phyloP scores from a whole-genome alignment of 768 basidiomycete species.

The Collybia sordida region DNA sequence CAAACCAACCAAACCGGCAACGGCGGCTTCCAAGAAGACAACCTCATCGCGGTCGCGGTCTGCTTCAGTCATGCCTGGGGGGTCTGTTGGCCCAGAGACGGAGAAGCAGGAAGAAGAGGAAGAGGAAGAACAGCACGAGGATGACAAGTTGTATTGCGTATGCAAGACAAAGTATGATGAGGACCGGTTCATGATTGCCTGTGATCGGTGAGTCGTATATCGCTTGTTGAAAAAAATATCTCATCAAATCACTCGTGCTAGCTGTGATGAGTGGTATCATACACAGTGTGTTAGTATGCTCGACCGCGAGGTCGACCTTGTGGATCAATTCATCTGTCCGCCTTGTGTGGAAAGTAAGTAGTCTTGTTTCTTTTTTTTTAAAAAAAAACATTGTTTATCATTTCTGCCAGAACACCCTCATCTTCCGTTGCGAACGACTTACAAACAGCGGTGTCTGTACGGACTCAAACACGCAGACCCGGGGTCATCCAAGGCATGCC shows the following conservation, averaged over 20 bases:
- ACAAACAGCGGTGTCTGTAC: conserved; percentile 76
- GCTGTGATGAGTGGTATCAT: conserved; percentile 96
- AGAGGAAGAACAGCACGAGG: conserved; percentile 44
- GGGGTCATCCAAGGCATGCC: conserved; percentile 65
- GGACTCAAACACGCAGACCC: conserved; percentile 67
- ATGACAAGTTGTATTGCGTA: conserved; percentile 83
- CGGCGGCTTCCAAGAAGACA: conserved; percentile 31
- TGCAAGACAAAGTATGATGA: conserved; percentile 89
- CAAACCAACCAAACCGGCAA: conserved; percentile 19
- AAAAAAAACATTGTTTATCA: neutral
- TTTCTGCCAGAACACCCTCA: conserved; percentile 51
- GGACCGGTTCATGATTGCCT: conserved; percentile 89
- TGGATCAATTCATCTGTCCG: conserved; percentile 92
- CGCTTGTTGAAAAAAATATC: neutral
- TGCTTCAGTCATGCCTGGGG: conserved; percentile 62
- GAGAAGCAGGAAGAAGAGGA: conserved; percentile 50
- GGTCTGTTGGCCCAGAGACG: conserved; percentile 37
- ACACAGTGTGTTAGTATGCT: conserved; percentile 81
- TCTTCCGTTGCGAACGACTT: conserved; percentile 67
- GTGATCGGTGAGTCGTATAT: conserved; percentile 67
- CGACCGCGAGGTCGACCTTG: conserved; percentile 80
- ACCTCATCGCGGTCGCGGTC: conserved; percentile 62
- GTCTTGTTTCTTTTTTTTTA: neutral
- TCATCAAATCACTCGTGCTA: conserved; percentile 24
- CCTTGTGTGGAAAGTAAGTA: conserved; percentile 71